Conservation (phyloP, 2,329 filamentous ascomycete genomes). For the Phoma herbarum region DNA sequence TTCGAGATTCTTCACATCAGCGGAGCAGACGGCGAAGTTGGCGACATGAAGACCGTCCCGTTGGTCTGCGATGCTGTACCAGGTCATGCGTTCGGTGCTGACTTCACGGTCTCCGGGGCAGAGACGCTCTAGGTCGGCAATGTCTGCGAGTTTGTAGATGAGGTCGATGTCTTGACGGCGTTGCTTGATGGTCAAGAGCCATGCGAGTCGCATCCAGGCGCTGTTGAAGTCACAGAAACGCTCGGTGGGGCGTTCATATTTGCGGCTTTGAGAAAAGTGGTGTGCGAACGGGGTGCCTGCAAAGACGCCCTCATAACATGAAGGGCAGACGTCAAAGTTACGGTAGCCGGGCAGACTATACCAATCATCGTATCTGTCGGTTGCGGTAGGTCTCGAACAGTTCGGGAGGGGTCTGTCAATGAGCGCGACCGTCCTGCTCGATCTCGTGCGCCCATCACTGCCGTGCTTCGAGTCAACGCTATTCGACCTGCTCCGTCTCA, state of each 20-base stretch:
- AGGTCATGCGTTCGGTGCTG: conserved; percentile 63
- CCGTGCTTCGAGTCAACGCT: conserved; percentile 39
- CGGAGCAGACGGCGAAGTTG: conserved; percentile 78
- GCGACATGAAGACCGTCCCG: conserved; percentile 69
- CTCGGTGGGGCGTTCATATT: conserved; percentile 64
- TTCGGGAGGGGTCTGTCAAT: conserved; percentile 56
- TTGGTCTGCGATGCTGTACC: conserved; percentile 79
- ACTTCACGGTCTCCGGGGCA: conserved; percentile 67
- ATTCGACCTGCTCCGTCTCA: conserved; percentile 36
- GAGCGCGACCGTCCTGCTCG: conserved; percentile 18
- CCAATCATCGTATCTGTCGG: conserved; percentile 77
- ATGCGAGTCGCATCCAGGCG: conserved; percentile 85
- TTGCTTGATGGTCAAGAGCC: conserved; percentile 79
- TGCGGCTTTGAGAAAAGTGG: conserved; percentile 70
- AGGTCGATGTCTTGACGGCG: conserved; percentile 71
- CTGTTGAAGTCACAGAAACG: conserved; percentile 81
- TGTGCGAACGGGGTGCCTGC: conserved; percentile 71
- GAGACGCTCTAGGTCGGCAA: conserved; percentile 64
- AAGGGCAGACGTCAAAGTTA: conserved; percentile 82
- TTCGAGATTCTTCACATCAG: conserved; percentile 77
- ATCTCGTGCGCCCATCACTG: conserved; percentile 35
- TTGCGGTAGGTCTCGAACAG: conserved; percentile 71
- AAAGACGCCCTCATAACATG: conserved; percentile 78
- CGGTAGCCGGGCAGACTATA: conserved; percentile 75
- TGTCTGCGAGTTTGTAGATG: conserved; percentile 72